These are phyloP conservation scores for Tagetes patula DNA, from an alignment of 129 eudicot species.

Conservation along the genomic window DNA sequence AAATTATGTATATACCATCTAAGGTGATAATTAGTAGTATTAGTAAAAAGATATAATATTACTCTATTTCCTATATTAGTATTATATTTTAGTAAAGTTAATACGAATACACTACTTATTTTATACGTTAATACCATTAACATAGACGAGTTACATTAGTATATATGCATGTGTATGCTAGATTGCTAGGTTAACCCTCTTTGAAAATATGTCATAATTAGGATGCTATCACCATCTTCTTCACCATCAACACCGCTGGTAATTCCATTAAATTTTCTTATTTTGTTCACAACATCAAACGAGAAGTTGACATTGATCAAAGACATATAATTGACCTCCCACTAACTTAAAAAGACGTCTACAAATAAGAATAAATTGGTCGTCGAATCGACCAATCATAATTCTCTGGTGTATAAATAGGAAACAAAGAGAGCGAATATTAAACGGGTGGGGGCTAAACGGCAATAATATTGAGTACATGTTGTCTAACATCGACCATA, in stretches of 20 bases:
- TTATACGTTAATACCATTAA: neutral
- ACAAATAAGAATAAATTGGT: neutral
- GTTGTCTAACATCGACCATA: neutral
- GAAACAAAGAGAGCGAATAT: neutral
- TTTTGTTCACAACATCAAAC: neutral
- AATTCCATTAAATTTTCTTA: neutral
- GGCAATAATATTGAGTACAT: neutral
- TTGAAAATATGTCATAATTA: neutral
- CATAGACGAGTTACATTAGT: neutral
- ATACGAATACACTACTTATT: neutral
- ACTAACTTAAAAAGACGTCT: neutral
- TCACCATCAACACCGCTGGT: constrained; percentile 8
- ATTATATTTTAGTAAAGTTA: neutral
- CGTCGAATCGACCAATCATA: neutral
- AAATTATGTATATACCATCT: neutral
- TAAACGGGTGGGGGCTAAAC: neutral
- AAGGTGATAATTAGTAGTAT: neutral
- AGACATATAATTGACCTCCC: neutral
- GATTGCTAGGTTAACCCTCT: too few relatives aligned
- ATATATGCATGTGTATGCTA: neutral
- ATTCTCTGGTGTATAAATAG: neutral
- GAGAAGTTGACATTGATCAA: neutral
- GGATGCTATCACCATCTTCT: neutral
- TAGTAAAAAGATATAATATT: neutral
- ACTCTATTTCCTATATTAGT: neutral